Evolutionary conservation across 371 early-diverging fungal species (phyloP), one percentile per base, ranked within the genome.

Genomic region (Entomophthora muscae): DNA sequence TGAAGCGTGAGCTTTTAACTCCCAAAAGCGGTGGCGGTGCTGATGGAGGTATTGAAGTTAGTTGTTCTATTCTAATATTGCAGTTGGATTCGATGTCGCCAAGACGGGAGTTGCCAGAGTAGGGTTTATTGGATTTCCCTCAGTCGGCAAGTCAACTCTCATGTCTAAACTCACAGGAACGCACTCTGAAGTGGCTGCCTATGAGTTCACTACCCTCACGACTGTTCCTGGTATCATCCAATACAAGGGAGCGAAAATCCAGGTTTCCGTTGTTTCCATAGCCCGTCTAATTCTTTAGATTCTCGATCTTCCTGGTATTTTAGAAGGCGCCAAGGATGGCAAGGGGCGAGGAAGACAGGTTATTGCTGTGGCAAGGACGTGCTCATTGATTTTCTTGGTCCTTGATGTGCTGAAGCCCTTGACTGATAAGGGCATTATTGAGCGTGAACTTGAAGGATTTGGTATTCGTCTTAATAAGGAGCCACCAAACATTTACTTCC

Each of bases 151-250:
- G 73, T 89, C 89, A 13, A 95, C 98, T 2, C 75, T 97, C 13
- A 95, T 97, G 95, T 89, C 89, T 53, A 98, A 97, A 72, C 73
- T 96, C 60, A 99, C 99, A 1, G 95, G 93, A 42, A 99, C 99
- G 23, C 85, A 88, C 70, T 93, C 95, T 63, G 99, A 95, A 76
- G 95, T 95, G 26, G 90, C 83, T 69, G 90, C 86, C 24, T 98
- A 99, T 73, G 99, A 99, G 78, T 99, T 99, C 79, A 99, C 99
- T 60, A 99, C 99, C 7, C 79, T 99, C 57, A 99, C 99, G 13
- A 93, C 93, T 22, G 93, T 97, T 32, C 98, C 99, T 23, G 95
- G 98, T 59, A 81, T 94, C 17, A 76, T 99, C 67, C 85, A 93
- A 66, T 94, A 98, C 76, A 93, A 98, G 74, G 99, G 99, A 61